Evolutionary conservation across 495 filamentous ascomycete genomes (phyloP).

Genomic region (Usnea hakonensis): DNA sequence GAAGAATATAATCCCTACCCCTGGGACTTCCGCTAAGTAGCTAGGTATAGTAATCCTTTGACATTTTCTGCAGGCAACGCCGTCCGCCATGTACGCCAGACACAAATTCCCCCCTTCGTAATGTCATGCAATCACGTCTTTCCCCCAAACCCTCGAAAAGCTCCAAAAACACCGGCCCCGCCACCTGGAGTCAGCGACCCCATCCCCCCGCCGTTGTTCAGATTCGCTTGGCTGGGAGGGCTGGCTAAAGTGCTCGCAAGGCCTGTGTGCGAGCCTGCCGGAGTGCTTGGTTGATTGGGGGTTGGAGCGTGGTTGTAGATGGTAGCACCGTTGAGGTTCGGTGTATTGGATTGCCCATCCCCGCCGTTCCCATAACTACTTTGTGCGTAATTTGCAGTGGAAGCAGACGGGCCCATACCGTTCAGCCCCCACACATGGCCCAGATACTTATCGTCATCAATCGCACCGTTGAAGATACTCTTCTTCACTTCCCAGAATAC

Average conservation of each 20-base stretch:
- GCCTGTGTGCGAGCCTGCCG: constrained; percentile 48
- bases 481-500: constrained; percentile 86
- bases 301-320: constrained; percentile 39
- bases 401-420: constrained; percentile 32
- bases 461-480: constrained; percentile 74
- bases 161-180: constrained; percentile 50
- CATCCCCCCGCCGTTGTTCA: constrained; percentile 39
- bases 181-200: constrained; percentile 63
- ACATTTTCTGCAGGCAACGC: neutral
- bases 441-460: constrained; percentile 63
- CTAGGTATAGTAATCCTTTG: neutral
- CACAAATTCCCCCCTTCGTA: neutral
- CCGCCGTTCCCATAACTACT: constrained; percentile 19
- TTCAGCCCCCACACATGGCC: constrained; percentile 88
- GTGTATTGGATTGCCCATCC: constrained; percentile 35
- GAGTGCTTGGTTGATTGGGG: constrained; percentile 63
- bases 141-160: constrained; percentile 33
- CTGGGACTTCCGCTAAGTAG: constrained; percentile 3
- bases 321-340: constrained; percentile 50
- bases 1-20: neutral
- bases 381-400: constrained; percentile 12
- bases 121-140: constrained; percentile 30
- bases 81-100: neutral
- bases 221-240: constrained; percentile 53
- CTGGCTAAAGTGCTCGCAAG: constrained; percentile 51